These are phyloP conservation scores for Cerrena zonata DNA, from an alignment of 1,284 basidiomycete genomes.

Conservation along the genomic window DNA sequence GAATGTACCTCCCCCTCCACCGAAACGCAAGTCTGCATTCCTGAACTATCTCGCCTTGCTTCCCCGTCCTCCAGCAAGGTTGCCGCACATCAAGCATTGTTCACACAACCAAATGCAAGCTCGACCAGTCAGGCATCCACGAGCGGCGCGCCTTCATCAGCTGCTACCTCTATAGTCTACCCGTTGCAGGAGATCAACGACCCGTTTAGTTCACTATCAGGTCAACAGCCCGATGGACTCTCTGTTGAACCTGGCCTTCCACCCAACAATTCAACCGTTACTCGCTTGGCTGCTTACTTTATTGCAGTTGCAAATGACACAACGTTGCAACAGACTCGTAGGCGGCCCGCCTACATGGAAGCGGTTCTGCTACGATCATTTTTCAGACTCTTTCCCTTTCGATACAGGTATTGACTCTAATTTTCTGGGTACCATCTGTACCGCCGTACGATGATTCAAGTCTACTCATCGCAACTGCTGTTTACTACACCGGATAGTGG, in stretches of 20 bases:
- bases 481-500: no score
- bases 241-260: conserved; percentile 11
- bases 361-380: no score
- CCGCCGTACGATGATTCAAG: no score
- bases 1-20: conserved; percentile 44
- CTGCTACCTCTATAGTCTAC: conserved; percentile 43
- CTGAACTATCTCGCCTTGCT: conserved; percentile 72
- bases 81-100: conserved; percentile 32
- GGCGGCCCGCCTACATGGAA: no score
- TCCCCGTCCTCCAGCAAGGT: conserved; percentile 50
- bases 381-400: no score
- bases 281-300: conserved; percentile 73
- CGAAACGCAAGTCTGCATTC: conserved; percentile 75
- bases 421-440: no score
- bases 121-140: conserved; percentile 17
- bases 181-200: conserved; percentile 53
- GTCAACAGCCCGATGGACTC: conserved; percentile 20
- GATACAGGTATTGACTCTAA: no score
- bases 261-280: conserved; percentile 46
- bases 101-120: conserved; percentile 16
- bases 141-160: conserved; percentile 31
- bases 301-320: conserved; percentile 70
- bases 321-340: conserved; percentile 54
- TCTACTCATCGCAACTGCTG: no score
- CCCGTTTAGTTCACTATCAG: conserved; percentile 48